A percentile compares a stretch with the other conserved stretches of the same genome.
Evolutionary conservation across 306 rosid species (phyloP).

Genomic region (Cucumis melo): DNA sequence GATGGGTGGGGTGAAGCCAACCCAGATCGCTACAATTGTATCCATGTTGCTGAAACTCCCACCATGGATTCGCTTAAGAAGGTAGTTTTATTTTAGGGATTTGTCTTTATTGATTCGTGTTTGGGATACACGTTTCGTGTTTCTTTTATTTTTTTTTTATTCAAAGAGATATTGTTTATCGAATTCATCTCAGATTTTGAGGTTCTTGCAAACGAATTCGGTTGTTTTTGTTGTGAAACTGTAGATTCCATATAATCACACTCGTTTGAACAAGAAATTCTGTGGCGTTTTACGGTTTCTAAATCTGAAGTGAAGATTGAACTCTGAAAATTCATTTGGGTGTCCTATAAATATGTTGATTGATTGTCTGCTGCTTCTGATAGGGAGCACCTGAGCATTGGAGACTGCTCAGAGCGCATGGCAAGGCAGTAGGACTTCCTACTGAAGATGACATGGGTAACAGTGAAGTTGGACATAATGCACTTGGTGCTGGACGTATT

Average conservation of each 20-base stretch:
- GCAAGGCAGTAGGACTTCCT: slow-evolving; percentile 88
- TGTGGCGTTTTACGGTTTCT: neutral
- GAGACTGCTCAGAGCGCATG: slow-evolving; percentile 94
- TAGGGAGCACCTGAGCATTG: slow-evolving; percentile 81
- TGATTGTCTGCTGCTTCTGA: neutral
- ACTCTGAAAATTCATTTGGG: neutral
- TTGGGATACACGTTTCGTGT: neutral
- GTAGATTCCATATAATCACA: neutral
- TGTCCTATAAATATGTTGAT: neutral
- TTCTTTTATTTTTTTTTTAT: neutral
- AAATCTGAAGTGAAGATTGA: neutral
- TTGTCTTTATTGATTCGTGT: neutral
- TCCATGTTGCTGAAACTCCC: slow-evolving; percentile 81
- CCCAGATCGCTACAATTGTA: slow-evolving; percentile 65
- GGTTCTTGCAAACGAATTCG: neutral
- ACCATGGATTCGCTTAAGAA: slow-evolving; percentile 86
- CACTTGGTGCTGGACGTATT: slow-evolving; percentile 97
- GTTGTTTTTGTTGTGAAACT: neutral
- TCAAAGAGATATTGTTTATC: neutral
- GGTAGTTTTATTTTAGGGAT: slow-evolving; percentile 16
- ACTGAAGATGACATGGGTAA: slow-evolving; percentile 98
- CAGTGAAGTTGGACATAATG: slow-evolving; percentile 98
- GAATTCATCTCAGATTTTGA: neutral
- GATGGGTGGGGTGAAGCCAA: slow-evolving; percentile 98
- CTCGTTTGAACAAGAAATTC: neutral